phyloP scores from a whole-genome alignment of 768 basidiomycete genomes.

The Russula sp. region DNA sequence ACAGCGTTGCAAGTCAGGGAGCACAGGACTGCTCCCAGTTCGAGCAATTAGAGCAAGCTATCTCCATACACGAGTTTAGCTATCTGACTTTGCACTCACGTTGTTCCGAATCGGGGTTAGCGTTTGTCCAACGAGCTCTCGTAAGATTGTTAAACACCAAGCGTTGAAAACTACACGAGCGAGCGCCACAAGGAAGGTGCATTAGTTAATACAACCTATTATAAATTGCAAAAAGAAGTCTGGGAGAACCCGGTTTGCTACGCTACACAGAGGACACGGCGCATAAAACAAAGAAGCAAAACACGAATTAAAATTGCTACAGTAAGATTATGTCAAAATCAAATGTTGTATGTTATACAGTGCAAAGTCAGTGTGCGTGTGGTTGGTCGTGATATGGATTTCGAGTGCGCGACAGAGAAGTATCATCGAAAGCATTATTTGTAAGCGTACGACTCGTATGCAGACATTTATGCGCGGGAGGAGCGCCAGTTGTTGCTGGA shows the following conservation, averaged over 20 bases:
- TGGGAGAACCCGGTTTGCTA: slow-evolving; percentile 13
- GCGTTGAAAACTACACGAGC: too few relatives aligned
- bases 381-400: slow-evolving; percentile 17
- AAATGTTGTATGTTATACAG: slow-evolving; percentile 25
- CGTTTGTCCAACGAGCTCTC: too few relatives aligned
- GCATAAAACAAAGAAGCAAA: not conserved
- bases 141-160: too few relatives aligned
- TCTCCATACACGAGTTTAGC: too few relatives aligned
- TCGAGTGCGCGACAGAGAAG: slow-evolving; percentile 10
- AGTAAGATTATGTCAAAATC: slow-evolving; percentile 25
- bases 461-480: slow-evolving; percentile 38
- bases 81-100: too few relatives aligned
- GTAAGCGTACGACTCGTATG: slow-evolving; percentile 3
- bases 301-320: slow-evolving; percentile 21
- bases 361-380: slow-evolving; percentile 20
- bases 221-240: slow-evolving; percentile 6
- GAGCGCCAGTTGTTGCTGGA: slow-evolving; percentile 49
- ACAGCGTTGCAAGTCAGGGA: too few relatives aligned
- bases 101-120: too few relatives aligned
- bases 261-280: slow-evolving; percentile 22
- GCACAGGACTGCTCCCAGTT: too few relatives aligned
- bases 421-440: slow-evolving; percentile 6
- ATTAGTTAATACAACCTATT: slow-evolving; percentile 17
- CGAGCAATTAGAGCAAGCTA: too few relatives aligned
- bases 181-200: slow-evolving; percentile 7